Base-by-base conservation (phyloP, 139 green algal genomes). In the Chlorella sp. region DNA sequence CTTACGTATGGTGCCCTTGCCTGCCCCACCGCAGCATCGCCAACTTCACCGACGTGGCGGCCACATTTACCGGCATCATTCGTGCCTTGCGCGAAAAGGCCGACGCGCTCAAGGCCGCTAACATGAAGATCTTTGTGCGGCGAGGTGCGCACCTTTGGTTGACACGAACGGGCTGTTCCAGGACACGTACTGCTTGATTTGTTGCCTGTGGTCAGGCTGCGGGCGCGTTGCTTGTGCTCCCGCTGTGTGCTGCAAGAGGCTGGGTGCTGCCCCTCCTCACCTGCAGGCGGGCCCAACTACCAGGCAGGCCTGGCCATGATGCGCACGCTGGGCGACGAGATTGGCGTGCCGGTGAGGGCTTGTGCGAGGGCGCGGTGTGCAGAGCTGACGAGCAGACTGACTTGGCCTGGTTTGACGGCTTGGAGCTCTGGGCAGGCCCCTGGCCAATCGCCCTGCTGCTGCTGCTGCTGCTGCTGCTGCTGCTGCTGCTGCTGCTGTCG, bases 31-130 rank as follows among this genome's bases (percentile, higher is more conserved):
- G 51, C 51, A 60, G 96, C 86, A 99, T 98, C 57, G 96, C 96
- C 47, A 98, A 98, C 91, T 98, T 98, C 88, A 98, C 96, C 16
- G 94, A 98, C 79, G 96, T 98, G n/a, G 95, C 96, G 13, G 94
- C 92, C 18, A 98, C 96, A 16, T 98, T 98, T 92, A 91, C 89
- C 71, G 96, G 96, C 81, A 98, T 98, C 88, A 98, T 98, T 41
- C 72, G 88, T 71, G 90, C 90, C 0, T 85, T 93, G 68, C 68
- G 76, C 0, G 90, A 93, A 62, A 76, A 82, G 60, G 78, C 71
- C 5, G 65, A 89, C 0, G 84, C 78, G 17, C 86, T 95, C 72
- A 92, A 95, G 83, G 94, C 94, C 0, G 88, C 94, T 78, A 93
- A 96, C 51, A 92, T 98, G 86, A 88, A 78, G 34, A 93, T 98